Evolutionary conservation across 2,329 filamentous ascomycete genomes (phyloP), one percentile per base, ranked within the genome.

Genomic region (Phialemonium atrogriseum): DNA sequence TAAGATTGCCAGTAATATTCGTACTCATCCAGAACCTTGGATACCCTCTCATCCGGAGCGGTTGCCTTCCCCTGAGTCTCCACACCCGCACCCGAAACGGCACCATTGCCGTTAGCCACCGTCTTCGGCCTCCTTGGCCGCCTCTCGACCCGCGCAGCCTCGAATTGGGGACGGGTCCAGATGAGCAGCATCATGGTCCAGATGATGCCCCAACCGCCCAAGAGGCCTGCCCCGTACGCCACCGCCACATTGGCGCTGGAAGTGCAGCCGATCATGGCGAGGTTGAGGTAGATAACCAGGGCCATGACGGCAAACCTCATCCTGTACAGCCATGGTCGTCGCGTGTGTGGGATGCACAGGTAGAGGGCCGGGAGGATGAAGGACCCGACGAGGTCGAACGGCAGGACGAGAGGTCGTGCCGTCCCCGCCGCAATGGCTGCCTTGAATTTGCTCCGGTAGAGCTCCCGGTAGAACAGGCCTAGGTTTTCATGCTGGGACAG

Each of bases 1-100:
- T 69, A 80, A 1, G 62, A 52, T 47, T 80, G 66, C 76, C 76
- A 80, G 44, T 69, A 66, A 34, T 77, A 77, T 35, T 71, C 62
- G 27, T 56, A 56, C 12, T 56, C 46, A 1, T 49, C 42, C 3
- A 49, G 40, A 27, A 44, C 40, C 17, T 27, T 27, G 6, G 43
- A 43, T 15, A 54, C 30, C 27, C 44, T 47, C 32, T 50, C 50
- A 21, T 54, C 48, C 2, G 39, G 43, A 6, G 39, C 34, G 7
- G 33, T 24, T 11, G 4, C 14, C 12, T 19, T 16, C 16, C n/a
- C 9, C 8, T 24, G 10, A 16, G 18, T 10, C 10, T 14, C 17
- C n/a, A 19, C 19, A 12, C 19, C n/a, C 19, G 18, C 17, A 11
- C 18, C n/a, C n/a, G n/a, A n/a, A n/a, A n/a, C 22, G 9, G 26